Conservation (phyloP, 768 basidiomycete species). For the Coprinopsis strossmayeri region DNA sequence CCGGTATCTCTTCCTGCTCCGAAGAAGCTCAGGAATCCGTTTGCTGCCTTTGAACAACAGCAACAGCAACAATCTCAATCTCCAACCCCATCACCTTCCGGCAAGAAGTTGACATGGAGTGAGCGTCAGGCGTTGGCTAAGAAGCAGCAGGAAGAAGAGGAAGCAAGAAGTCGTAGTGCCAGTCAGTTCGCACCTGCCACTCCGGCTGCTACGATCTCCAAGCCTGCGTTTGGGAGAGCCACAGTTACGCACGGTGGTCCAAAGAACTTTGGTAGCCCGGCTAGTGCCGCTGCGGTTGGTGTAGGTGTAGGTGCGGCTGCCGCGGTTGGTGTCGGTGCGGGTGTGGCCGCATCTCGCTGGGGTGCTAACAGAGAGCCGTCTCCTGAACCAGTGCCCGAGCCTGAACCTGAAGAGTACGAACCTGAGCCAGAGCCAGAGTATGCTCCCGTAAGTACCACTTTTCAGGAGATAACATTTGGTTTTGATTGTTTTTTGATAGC, state of each 20-base stretch:
- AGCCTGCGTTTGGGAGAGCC: constrained; percentile 41
- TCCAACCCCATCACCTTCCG: constrained; percentile 25
- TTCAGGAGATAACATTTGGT: too few species aligned
- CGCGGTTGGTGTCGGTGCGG: constrained; percentile 24
- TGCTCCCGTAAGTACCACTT: constrained; percentile 20
- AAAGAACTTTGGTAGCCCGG: constrained; percentile 38
- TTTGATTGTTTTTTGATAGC: constrained; percentile 14
- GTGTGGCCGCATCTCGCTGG: constrained; percentile 20
- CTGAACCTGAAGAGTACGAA: constrained; percentile 15
- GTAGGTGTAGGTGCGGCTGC: constrained; percentile 27
- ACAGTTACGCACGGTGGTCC: constrained; percentile 28
- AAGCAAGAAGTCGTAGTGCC: constrained; percentile 55
- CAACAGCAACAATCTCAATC: constrained; percentile 24
- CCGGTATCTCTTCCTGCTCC: constrained; percentile 83
- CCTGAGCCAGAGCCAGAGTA: constrained; percentile 14
- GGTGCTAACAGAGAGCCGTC: constrained; percentile 23
- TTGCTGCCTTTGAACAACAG: constrained; percentile 55
- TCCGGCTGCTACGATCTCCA: constrained; percentile 23
- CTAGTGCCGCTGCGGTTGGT: constrained; percentile 22
- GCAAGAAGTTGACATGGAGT: constrained; percentile 89
- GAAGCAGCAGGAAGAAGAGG: constrained; percentile 78
- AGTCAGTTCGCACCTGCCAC: constrained; percentile 20
- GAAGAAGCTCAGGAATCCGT: constrained; percentile 83
- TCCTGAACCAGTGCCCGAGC: constrained; percentile 17
- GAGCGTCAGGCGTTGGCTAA: constrained; percentile 91